A percentile compares a stretch with the other conserved stretches of the same genome.
phyloP scores from a whole-genome alignment of 768 basidiomycete genomes.

The Gyrodon lividus region DNA sequence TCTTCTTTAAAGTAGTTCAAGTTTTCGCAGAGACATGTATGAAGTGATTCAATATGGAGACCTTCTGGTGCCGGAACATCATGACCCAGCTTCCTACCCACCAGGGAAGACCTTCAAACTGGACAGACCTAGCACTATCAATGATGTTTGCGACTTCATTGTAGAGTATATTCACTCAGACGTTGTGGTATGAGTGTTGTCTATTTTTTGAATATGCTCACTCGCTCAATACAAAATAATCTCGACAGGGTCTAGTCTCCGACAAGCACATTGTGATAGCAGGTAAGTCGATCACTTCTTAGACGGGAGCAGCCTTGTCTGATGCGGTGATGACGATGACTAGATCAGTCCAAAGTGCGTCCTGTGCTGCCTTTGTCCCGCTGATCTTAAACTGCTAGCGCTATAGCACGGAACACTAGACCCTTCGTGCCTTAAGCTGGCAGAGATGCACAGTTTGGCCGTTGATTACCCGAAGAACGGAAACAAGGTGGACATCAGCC shows the following conservation, averaged over 20 bases:
- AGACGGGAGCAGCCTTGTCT: background rate
- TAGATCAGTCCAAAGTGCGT: constrained; percentile 70
- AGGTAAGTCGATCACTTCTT: constrained; percentile 39
- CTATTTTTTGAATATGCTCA: background rate
- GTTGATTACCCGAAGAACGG: constrained; percentile 85
- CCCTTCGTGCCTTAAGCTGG: constrained; percentile 52
- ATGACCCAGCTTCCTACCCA: constrained; percentile 53
- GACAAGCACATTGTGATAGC: constrained; percentile 69
- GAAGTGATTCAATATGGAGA: constrained; percentile 55
- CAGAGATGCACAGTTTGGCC: constrained; percentile 57
- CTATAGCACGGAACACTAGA: constrained; percentile 62
- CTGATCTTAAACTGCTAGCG: constrained; percentile 2
- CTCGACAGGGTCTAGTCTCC: constrained; percentile 65
- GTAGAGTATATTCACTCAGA: constrained; percentile 85
- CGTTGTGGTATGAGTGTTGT: constrained; percentile 52
- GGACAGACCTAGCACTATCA: constrained; percentile 50
- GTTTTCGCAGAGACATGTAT: constrained; percentile 54
- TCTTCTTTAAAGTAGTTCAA: background rate
- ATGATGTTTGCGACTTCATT: constrained; percentile 78
- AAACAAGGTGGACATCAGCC: constrained; percentile 54
- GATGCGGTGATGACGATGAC: background rate
- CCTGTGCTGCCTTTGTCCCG: background rate
- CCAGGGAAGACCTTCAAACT: constrained; percentile 38
- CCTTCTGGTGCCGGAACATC: constrained; percentile 52
- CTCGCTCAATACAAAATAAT: constrained; percentile 9